phyloP scores from a whole-genome alignment of 805 yeast genomes.

The Candida andamanensis region DNA sequence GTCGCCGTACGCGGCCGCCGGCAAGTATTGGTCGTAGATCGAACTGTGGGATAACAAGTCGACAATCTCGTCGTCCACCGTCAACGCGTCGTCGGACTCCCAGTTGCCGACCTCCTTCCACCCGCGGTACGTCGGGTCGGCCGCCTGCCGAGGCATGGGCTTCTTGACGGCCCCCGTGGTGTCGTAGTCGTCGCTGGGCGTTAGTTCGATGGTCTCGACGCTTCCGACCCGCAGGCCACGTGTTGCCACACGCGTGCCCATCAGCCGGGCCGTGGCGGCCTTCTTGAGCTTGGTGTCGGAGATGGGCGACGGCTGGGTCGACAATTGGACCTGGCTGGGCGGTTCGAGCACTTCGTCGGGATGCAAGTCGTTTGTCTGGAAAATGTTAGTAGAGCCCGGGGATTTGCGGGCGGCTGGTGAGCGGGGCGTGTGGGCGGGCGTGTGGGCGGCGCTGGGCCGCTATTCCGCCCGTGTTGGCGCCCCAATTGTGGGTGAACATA shows the following conservation, averaged over 20 bases:
- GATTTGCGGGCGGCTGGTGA: too few species aligned
- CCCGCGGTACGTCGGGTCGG: constrained; percentile 72
- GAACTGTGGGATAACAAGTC: constrained; percentile 72
- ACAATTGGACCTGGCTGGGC: constrained; percentile 9
- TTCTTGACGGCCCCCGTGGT: constrained; percentile 24
- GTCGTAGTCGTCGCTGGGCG: constrained; percentile 37
- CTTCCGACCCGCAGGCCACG: constrained; percentile 2
- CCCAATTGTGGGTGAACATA: too few species aligned
- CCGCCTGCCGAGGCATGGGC: constrained; percentile 46
- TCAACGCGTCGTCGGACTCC: constrained; percentile 63
- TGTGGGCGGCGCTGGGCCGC: too few species aligned
- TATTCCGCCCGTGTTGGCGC: too few species aligned
- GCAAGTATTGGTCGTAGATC: constrained; percentile 67
- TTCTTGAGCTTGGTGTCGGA: constrained; percentile 5
- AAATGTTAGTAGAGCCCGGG: too few species aligned
- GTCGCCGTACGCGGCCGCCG: constrained; percentile 79
- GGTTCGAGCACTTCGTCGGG: constrained; percentile 13
- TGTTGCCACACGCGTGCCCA: constrained; percentile 5
- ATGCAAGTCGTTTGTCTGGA: constrained; percentile 4
- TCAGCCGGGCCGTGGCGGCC: constrained; percentile 2
- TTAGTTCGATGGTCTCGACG: constrained; percentile 9
- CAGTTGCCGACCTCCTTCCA: constrained; percentile 94
- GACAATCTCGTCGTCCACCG: constrained; percentile 62
- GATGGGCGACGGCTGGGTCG: constrained; percentile 10
- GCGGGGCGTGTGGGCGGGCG: too few species aligned